Conservation (phyloP, 2,329 filamentous ascomycete species). For the Curvularia spicifera region DNA sequence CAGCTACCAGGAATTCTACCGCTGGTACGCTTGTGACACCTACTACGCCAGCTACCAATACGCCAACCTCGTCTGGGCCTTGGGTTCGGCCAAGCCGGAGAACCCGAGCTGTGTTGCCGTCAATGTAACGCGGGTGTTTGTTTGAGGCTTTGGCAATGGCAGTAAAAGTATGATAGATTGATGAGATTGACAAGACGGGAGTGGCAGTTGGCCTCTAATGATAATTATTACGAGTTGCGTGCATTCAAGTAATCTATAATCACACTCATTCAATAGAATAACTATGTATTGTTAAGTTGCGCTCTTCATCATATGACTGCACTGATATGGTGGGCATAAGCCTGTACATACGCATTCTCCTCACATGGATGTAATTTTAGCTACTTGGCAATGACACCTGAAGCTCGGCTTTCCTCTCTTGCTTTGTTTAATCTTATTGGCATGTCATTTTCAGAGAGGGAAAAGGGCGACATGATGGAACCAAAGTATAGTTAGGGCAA, state of each 20-base stretch:
- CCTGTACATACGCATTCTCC: too few relatives aligned
- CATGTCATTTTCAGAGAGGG: too few relatives aligned
- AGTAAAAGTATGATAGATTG: neutral
- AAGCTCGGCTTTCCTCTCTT: too few relatives aligned
- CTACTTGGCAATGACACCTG: too few relatives aligned
- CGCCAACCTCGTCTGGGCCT: constrained; percentile 52
- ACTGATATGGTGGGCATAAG: neutral
- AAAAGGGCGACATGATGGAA: too few relatives aligned
- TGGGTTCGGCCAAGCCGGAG: constrained; percentile 51
- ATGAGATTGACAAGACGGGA: neutral
- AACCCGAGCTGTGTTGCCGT: constrained; percentile 56
- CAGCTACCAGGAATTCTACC: constrained; percentile 40
- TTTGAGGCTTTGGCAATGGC: neutral
- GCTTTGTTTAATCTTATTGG: too few relatives aligned
- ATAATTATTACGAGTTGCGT: constrained; percentile 1
- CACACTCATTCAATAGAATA: neutral
- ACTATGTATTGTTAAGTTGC: neutral
- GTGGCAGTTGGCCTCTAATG: neutral
- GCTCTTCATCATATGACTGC: neutral
- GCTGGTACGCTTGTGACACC: constrained; percentile 57
- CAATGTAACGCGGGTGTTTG: constrained; percentile 48
- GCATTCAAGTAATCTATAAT: constrained; percentile 6
- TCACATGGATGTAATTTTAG: too few relatives aligned
- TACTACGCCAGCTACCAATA: constrained; percentile 53
- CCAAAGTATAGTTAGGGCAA: too few relatives aligned